Base-by-base conservation (phyloP, 2,329 filamentous ascomycete species). In the Aspergillus floridensis region DNA sequence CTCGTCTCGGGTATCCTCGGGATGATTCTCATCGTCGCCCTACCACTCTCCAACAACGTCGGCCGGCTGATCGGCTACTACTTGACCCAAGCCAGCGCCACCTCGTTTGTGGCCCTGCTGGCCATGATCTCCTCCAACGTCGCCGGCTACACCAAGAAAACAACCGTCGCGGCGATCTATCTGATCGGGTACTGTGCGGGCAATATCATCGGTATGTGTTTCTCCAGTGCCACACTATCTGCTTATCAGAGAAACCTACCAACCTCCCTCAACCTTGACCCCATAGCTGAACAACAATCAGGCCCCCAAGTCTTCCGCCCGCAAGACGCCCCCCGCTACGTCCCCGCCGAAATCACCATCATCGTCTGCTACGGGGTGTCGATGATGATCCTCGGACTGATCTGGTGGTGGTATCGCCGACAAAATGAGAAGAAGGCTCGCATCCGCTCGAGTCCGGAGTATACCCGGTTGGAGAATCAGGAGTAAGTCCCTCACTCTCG, bases 11-110 rank as follows among this genome's bases (percentile, higher is more conserved):
- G 82, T 0, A 82, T 87, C n/a, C 59, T 88, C 1, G 86, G 86
- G 47, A 82, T 88, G 76, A 74, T 86, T 1, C 79, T 89, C n/a
- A 86, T 90, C 59, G 82, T 88, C 10, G 84, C 84, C 2, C 75
- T 90, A 3, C 85, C 86, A 0, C 69, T 84, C 4, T 70, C 75
- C n/a, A 84, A 84, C 65, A 84, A 82, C 60, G 78, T 76, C 2
- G 88, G 86, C 11, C 79, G 84, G 0, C 76, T 89, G 11, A 80
- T 86, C 2, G 86, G 86, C 0, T 90, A 88, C 70, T 90, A 89
- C 72, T 74, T 90, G 53, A 88, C 84, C 0, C 81, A 84, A 66
- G 82, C 85, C 1, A 80, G 78, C 11, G 81, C 86, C 0, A 86
- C 85, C 0, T 79, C 84, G 0, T 89, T 89, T 62, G 86, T 89